These are phyloP conservation scores for Calendula officinalis DNA, from an alignment of 129 eudicot genomes.

Conservation along the genomic window DNA sequence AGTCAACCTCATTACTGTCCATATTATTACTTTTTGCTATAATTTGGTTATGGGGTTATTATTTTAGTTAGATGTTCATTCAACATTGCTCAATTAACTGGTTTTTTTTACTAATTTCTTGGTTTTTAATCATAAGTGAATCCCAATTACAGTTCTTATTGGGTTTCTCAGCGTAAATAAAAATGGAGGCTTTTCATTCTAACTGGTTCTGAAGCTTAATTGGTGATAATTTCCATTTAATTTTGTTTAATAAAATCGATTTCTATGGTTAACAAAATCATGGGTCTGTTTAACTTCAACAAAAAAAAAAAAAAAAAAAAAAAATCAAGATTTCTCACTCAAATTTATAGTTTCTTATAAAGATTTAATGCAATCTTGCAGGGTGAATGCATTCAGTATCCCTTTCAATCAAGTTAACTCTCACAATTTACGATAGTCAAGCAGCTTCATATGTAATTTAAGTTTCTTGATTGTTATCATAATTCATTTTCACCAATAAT, in stretches of 20 bases:
- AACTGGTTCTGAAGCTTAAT: no score
- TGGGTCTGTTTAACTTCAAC: slow-evolving; percentile 1
- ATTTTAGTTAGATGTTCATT: no score
- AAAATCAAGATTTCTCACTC: neutral
- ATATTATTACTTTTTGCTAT: neutral
- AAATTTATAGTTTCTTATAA: neutral
- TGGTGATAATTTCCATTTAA: no score
- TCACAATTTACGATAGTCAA: slow-evolving; percentile 10
- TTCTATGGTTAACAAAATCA: slow-evolving; percentile 13
- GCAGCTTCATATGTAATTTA: slow-evolving; percentile 24
- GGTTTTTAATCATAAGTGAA: neutral
- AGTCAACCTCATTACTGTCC: slow-evolving; percentile 11
- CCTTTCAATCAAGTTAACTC: slow-evolving; percentile 18
- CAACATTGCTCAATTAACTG: neutral
- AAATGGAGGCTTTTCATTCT: no score
- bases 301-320: no score
- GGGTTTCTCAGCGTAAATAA: no score
- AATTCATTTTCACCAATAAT: slow-evolving; percentile 19
- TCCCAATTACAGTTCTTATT: neutral
- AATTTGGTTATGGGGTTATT: no score
- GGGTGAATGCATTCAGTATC: slow-evolving; percentile 19
- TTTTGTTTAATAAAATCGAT: no score
- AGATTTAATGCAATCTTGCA: slow-evolving; percentile 17
- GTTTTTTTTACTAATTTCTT: neutral
- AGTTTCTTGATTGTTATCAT: slow-evolving; percentile 26